Conservation (phyloP, 106 monocot species). For the Allium fistulosum region DNA sequence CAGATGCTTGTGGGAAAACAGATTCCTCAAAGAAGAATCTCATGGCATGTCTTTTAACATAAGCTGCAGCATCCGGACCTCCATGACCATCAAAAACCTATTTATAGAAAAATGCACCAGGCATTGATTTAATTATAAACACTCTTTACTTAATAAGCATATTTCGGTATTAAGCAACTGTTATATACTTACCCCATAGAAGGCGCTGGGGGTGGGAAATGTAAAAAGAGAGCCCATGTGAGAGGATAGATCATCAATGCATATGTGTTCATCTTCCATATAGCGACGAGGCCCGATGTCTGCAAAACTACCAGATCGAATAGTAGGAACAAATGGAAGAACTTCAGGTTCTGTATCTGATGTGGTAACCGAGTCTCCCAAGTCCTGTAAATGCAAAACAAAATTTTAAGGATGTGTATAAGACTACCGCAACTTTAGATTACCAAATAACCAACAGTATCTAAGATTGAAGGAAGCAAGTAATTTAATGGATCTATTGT, state of each 20-base stretch:
- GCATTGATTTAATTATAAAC: neutral
- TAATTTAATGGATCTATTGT: too few relatives aligned
- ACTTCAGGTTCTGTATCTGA: conserved; percentile 10
- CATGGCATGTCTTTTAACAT: conserved; percentile 55
- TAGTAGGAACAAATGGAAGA: conserved; percentile 36
- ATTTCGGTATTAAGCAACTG: neutral
- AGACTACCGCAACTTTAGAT: too few relatives aligned
- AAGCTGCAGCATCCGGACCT: conserved; percentile 72
- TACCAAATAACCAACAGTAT: too few relatives aligned
- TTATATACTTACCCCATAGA: conserved; percentile 49
- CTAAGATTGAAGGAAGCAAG: too few relatives aligned
- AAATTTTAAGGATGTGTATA: too few relatives aligned
- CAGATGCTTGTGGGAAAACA: conserved; percentile 45
- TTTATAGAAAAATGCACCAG: conserved; percentile 1
- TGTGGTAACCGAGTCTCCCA: conserved; percentile 27
- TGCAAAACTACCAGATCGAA: conserved; percentile 58
- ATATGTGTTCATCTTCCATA: conserved; percentile 83
- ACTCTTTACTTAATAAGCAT: neutral
- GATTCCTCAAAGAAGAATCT: conserved; percentile 60
- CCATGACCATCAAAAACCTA: conserved; percentile 93
- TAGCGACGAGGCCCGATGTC: conserved; percentile 55
- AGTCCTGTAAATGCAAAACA: conserved; percentile 18
- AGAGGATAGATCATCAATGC: conserved; percentile 56
- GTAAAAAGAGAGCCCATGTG: conserved; percentile 37
- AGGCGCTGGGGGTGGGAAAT: conserved; percentile 52